phyloP scores from a whole-genome alignment of 768 basidiomycete species.

The Ephemerocybe angulata region DNA sequence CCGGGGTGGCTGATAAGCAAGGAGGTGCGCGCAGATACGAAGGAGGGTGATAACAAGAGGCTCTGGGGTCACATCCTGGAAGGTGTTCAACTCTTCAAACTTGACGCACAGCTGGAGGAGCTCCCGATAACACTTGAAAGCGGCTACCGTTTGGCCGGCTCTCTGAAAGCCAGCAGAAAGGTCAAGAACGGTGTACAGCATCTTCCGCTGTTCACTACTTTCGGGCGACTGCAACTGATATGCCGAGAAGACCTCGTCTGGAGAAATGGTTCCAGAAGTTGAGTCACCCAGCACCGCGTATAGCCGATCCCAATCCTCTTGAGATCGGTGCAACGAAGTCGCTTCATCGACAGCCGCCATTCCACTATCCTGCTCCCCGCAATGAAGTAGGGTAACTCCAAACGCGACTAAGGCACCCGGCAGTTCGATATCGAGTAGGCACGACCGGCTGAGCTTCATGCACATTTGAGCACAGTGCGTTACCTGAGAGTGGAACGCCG shows the following conservation, averaged over 20 bases:
- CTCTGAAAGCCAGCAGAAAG: too few species aligned
- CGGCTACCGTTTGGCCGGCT: too few species aligned
- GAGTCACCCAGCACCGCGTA: too few species aligned
- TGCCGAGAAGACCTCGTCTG: too few species aligned
- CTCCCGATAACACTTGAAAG: too few species aligned
- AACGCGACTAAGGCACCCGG: not conserved
- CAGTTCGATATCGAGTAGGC: not conserved
- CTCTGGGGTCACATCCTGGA: too few species aligned
- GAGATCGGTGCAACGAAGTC: too few species aligned
- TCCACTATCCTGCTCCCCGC: not conserved
- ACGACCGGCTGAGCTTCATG: not conserved
- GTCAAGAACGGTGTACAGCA: too few species aligned
- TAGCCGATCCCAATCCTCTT: too few species aligned
- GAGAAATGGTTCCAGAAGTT: too few species aligned
- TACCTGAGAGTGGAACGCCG: not conserved
- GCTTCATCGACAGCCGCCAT: not conserved
- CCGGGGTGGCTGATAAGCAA: not conserved
- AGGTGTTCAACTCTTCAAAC: not conserved
- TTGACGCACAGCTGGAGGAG: not conserved
- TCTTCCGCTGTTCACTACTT: too few species aligned
- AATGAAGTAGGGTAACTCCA: not conserved
- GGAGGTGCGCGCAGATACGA: not conserved
- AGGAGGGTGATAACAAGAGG: not conserved
- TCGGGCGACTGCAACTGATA: too few species aligned
- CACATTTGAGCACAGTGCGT: not conserved